Base-by-base conservation (phyloP, 371 early-diverging fungal genomes). In the Syncephalastrum monosporum region DNA sequence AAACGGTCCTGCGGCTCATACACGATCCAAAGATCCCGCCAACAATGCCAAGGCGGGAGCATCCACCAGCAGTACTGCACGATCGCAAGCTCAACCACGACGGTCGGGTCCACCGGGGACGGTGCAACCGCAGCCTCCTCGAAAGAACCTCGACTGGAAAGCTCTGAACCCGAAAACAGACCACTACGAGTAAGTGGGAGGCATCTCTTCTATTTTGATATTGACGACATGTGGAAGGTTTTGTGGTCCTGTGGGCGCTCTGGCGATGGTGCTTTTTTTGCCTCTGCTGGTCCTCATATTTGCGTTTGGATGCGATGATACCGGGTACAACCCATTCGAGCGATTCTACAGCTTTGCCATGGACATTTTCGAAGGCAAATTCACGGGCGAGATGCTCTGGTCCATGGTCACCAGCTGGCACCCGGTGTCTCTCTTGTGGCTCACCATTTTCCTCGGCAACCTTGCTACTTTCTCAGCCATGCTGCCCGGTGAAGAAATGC, bases 191-290 rank as follows among this genome's bases (percentile, higher is more conserved):
- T 90, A 68, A 59, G 47, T 19, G 21, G 42, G 10, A 16, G n/a
- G 19, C 42, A 19, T 16, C 33, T 4, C 23, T 0, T 3, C 16
- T 38, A 38, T 50, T 48, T 54, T 17, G 19, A 29, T 49, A 21
- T 21, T 21, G 21, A 21, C 21, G 21, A 21, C 56, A 15, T 57
- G 16, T 33, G 56, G 6, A 56, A 77, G 77, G 48, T 70, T 94
- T 71, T 78, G 91, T 45, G 96, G 96, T 19, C 87, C 87, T 3
- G 69, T 86, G 45, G 91, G 93, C 19, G 81, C 91, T 1, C 53
- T 76, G 3, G 76, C 81, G 3, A 85, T 91, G 69, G 72, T 88
- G 23, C 54, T 74, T 4, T 69, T 64, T 16, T 77, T 92, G 33
- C 84, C 91, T 23, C 16, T 83, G 10, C 68, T 89, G 5, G 82